phyloP scores from a whole-genome alignment of 2,329 filamentous ascomycete genomes.

The Emmonsiellopsis sp. region DNA sequence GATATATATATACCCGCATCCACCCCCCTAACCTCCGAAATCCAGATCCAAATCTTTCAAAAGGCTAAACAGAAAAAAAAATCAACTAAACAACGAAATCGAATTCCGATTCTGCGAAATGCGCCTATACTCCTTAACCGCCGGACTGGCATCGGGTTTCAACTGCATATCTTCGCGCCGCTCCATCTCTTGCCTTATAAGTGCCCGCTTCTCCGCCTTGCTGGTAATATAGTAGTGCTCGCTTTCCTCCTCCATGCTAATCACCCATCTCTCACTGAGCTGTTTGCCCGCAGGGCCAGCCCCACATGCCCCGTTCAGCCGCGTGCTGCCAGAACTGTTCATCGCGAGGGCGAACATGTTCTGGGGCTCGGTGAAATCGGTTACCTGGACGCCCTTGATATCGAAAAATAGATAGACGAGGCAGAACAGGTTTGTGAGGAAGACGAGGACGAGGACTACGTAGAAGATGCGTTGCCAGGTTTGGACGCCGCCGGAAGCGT shows the following conservation, averaged over 20 bases:
- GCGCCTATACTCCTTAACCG: constrained; percentile 25
- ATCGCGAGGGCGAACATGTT: constrained; percentile 66
- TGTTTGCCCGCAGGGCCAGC: constrained; percentile 45
- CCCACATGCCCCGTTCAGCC: constrained; percentile 49
- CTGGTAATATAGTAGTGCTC: constrained; percentile 45
- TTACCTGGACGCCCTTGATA: constrained; percentile 52
- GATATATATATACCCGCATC: not conserved
- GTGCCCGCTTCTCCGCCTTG: constrained; percentile 17
- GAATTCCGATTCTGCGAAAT: constrained; percentile 21
- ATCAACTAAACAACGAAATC: constrained; percentile 19
- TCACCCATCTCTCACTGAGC: constrained; percentile 37
- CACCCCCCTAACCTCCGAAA: not conserved
- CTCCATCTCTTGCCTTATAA: constrained; percentile 2
- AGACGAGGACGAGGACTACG: constrained; percentile 55
- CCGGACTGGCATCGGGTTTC: constrained; percentile 17
- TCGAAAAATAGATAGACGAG: constrained; percentile 54
- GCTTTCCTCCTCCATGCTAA: constrained; percentile 38
- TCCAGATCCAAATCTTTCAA: not conserved
- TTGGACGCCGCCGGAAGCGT: constrained; percentile 56
- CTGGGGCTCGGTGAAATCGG: constrained; percentile 69
- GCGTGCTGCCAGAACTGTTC: constrained; percentile 49
- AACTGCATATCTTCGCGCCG: constrained; percentile 11
- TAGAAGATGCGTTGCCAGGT: constrained; percentile 60
- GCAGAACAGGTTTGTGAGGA: constrained; percentile 58
- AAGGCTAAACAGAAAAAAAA: not conserved